Evolutionary conservation across 2,329 filamentous ascomycete genomes (phyloP), one percentile per base, ranked within the genome.

Genomic region (Tolypocladium capitatum): DNA sequence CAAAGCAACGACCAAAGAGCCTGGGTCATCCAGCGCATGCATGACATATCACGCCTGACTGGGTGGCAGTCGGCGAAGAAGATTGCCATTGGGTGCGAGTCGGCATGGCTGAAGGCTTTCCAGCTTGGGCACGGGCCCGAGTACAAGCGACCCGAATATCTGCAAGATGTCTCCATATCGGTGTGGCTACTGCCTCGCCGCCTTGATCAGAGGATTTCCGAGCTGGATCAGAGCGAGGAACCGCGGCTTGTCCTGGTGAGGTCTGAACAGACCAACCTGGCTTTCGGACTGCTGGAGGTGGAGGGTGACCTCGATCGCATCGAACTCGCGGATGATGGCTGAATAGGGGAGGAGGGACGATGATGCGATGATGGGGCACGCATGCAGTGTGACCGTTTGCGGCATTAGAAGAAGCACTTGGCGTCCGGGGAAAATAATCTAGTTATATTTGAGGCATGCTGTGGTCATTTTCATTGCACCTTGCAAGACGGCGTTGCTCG

Each of bases 41-140:
- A 81, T 55, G 82, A 88, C 56, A 82, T 94, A 35, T 79, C 84
- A 2, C 78, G 82, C 1, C 72, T 92, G 8, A 95, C 88, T 0
- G 92, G 92, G 0, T 96, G 88, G 85, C 84, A 88, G 57, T 88
- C 84, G 1, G 85, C 88, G 1, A 76, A 80, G 32, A 80, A 89
- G 36, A 91, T 96, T 52, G 87, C 87, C 0, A 74, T 78, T 44
- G 89, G 88, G 1, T 94, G 88, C 62, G 90, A 97, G 64, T 83
- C 81, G 3, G 76, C 81, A 0, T 98, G 92, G 92, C 74, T 78
- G 50, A 86, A 83, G 59, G 81, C 84, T 1, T 84, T 79, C 4
- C 76, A 82, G 51, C 71, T 84, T 55, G 86, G 86, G 0, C 75
- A 80, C 42, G 91, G 89, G 0, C 88, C 89, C 4, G 80, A 80